Evolutionary conservation across 192 early-diverging fungal genomes (phyloP), one percentile per base, ranked within the genome.

Genomic region (Coemansia sp.): DNA sequence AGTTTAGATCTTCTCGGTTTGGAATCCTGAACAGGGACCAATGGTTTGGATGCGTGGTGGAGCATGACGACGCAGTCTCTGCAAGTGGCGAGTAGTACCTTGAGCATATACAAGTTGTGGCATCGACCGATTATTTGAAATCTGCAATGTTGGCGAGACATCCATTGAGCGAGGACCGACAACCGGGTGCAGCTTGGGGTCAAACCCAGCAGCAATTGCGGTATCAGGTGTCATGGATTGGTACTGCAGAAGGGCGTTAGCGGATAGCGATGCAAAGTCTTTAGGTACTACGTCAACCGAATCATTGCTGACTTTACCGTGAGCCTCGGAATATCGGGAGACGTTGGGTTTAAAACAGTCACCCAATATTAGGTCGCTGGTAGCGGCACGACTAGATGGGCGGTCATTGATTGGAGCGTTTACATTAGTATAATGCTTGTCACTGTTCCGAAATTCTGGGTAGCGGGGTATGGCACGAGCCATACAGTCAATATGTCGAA

Each of bases 121-220:
- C 29, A 68, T 51, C 24, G 50, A 31, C 17, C 24, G 42, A 31
- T 24, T 53, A 6, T 64, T 59, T 24, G 51, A 62, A 27, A 74
- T 33, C 2, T 65, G 77, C 8, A 61, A 48, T 2, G 62, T 63
- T 3, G 71, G 65, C 13, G 62, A 70, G 13, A 75, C 67, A 13
- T 75, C 69, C 78, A 81, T 75, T 27, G 74, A 59, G 29, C 36
- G 62, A 6, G 79, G 79, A 6, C 70, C 64, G 13, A 73, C 70
- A 4, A 76, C 74, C 0, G 73, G 79, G 17, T 76, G 70, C 39
- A 81, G 65, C 68, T 75, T 76, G 27, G 79, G 56, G 14, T 75
- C 67, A 41, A 65, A 70, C 24, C 36, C 10, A 11, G 50, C 19
- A 4, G 66, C 35, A 7, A 44, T 36, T 6, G 72, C 69, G 6